phyloP scores from a whole-genome alignment of 2,329 filamentous ascomycete genomes.

The Phaeophleospora eucalypticola region DNA sequence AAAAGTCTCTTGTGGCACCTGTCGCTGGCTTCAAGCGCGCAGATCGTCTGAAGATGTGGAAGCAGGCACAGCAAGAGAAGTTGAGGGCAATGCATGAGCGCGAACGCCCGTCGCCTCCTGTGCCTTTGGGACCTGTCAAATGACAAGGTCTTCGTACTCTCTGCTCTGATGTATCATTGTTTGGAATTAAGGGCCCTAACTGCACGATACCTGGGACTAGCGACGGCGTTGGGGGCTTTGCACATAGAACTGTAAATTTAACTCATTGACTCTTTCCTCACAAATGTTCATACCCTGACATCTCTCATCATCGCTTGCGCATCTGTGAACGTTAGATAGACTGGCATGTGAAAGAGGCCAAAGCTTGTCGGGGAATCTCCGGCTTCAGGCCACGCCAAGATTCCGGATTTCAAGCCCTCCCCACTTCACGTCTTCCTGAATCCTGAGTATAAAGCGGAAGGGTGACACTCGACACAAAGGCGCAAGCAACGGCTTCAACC shows the following conservation, averaged over 20 bases:
- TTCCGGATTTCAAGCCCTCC: neutral
- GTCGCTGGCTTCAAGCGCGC: slow-evolving; percentile 27
- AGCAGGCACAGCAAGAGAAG: slow-evolving; percentile 23
- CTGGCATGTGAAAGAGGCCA: neutral
- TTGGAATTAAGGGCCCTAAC: neutral
- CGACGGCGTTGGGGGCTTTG: neutral
- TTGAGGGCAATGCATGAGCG: slow-evolving; percentile 10
- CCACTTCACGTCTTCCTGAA: neutral
- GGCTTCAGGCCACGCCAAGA: neutral
- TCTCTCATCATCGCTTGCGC: too few species aligned
- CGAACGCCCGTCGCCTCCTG: slow-evolving; percentile 3
- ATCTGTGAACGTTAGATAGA: neutral
- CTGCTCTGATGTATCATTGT: neutral
- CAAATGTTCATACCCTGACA: too few species aligned
- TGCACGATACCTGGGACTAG: neutral
- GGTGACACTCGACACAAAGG: too few species aligned
- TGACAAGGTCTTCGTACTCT: slow-evolving; percentile 2
- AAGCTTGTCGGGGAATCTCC: neutral
- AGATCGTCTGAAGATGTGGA: slow-evolving; percentile 26
- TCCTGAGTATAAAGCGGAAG: too few species aligned
- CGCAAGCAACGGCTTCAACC: neutral
- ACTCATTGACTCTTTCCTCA: neutral
- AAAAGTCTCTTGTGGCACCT: slow-evolving; percentile 23
- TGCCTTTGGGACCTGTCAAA: slow-evolving; percentile 11
- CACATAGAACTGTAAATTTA: neutral